Conservation (phyloP, 1,139 yeast species). For the Magnusiomyces fungicola region DNA sequence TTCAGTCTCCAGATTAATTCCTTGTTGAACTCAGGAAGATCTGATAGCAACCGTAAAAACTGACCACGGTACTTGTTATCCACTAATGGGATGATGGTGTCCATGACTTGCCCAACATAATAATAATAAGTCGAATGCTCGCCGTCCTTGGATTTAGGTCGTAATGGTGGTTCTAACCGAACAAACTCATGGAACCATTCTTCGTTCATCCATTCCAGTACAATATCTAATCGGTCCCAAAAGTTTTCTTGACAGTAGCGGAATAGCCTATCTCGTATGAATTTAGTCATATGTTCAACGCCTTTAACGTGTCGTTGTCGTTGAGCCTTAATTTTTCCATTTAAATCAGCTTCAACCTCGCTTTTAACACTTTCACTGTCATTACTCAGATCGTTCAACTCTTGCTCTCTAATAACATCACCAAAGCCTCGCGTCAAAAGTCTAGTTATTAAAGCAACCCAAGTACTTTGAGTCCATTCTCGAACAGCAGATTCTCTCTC, state of each 20-base stretch:
- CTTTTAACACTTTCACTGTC: neutral
- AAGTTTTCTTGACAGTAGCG: conserved; percentile 70
- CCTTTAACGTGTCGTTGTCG: neutral
- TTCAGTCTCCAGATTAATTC: conserved; percentile 56
- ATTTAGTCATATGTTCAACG: conserved; percentile 33
- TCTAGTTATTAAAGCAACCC: conserved; percentile 71
- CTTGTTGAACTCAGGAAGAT: conserved; percentile 66
- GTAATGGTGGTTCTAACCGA: conserved; percentile 17
- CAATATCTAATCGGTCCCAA: conserved; percentile 61
- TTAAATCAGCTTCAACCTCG: neutral
- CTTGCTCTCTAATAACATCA: neutral
- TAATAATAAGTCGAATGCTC: conserved; percentile 29
- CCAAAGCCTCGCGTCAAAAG: conserved; percentile 73
- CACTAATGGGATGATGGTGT: conserved; percentile 73
- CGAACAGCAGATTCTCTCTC: conserved; percentile 20
- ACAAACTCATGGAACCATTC: conserved; percentile 82
- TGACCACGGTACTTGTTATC: conserved; percentile 73
- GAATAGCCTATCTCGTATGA: conserved; percentile 63
- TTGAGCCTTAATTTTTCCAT: neutral
- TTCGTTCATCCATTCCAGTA: conserved; percentile 92
- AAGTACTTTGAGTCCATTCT: conserved; percentile 63
- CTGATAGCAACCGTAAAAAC: conserved; percentile 76
- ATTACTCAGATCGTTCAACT: neutral
- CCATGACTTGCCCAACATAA: conserved; percentile 70
- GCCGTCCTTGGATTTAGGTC: conserved; percentile 12